Conservation (phyloP, 2,329 filamentous ascomycete genomes). For the Cladobotryum protrusum region DNA sequence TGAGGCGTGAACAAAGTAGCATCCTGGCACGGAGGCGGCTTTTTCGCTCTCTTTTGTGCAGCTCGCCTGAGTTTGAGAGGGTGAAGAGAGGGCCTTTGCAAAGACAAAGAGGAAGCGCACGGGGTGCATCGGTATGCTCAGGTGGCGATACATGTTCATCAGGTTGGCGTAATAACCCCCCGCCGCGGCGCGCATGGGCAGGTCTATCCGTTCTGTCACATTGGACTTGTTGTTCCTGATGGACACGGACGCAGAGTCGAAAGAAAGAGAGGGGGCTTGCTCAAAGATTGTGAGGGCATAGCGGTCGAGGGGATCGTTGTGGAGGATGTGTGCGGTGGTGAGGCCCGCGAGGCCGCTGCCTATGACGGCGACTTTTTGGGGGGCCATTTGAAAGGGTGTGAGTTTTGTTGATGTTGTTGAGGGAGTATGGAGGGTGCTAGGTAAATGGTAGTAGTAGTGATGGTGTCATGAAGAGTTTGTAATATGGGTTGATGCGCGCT, state of each 20-base stretch:
- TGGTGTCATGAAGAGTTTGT: no score
- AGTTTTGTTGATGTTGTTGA: not conserved
- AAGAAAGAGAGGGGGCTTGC: conserved; percentile 29
- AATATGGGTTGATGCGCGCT: no score
- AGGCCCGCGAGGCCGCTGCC: conserved; percentile 34
- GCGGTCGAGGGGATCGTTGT: conserved; percentile 23
- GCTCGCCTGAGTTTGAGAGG: not conserved
- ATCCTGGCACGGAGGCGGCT: conserved; percentile 19
- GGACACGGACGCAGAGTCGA: conserved; percentile 34
- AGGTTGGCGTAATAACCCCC: conserved; percentile 49
- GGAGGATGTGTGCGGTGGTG: conserved; percentile 29
- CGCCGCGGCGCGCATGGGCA: conserved; percentile 33
- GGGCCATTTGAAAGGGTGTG: not conserved
- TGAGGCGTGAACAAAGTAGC: conserved; percentile 49
- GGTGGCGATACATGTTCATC: conserved; percentile 48
- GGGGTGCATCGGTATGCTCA: conserved; percentile 43
- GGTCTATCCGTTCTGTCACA: conserved; percentile 29
- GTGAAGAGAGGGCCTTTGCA: conserved; percentile 24
- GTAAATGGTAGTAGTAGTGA: no score
- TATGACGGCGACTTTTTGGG: conserved; percentile 25
- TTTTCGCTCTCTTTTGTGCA: no score
- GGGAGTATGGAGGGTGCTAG: no score
- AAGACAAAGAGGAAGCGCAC: conserved; percentile 50
- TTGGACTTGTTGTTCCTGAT: conserved; percentile 26
- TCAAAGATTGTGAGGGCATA: conserved; percentile 32